These are phyloP conservation scores for Golubevia pallescens DNA, from an alignment of 1,284 basidiomycete genomes.

Conservation along the genomic window DNA sequence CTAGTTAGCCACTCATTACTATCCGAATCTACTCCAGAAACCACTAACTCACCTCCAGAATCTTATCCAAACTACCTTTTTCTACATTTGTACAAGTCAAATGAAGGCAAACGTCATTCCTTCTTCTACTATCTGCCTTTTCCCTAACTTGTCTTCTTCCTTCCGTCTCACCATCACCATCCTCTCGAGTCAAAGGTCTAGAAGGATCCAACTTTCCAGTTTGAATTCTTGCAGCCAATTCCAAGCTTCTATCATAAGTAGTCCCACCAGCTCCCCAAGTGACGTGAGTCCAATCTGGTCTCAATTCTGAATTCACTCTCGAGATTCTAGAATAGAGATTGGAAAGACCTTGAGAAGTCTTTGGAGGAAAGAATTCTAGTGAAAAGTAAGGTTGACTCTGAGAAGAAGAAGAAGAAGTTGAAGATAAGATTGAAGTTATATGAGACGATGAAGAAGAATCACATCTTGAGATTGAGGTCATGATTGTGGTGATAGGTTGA, in stretches of 20 bases:
- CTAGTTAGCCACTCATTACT: no score
- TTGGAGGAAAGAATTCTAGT: slow-evolving; percentile 97
- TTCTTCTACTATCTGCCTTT: no score
- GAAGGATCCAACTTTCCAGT: slow-evolving; percentile 36
- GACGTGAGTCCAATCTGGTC: slow-evolving; percentile 69
- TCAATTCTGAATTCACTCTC: slow-evolving; percentile 73
- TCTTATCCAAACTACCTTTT: slow-evolving; percentile 75
- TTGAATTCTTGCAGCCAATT: slow-evolving; percentile 69
- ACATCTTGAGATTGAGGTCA: no score
- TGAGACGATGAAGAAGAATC: background rate
- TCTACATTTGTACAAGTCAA: slow-evolving; percentile 95
- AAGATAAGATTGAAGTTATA: no score
- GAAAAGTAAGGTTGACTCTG: no score
- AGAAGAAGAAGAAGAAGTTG: no score
- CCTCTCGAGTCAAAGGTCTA: no score
- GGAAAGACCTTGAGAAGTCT: slow-evolving; percentile 87
- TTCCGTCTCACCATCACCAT: no score
- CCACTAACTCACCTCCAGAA: slow-evolving; percentile 71
- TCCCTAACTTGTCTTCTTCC: no score
- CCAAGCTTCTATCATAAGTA: slow-evolving; percentile 84
- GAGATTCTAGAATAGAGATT: slow-evolving; percentile 53
- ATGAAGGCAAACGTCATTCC: slow-evolving; percentile 73
- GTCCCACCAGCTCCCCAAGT: slow-evolving; percentile 98
- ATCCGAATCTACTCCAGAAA: no score
- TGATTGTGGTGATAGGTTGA: no score